Evolutionary conservation across 768 basidiomycete species (phyloP), one percentile per base, ranked within the genome.

Genomic region (Leccinum longicurvipes): DNA sequence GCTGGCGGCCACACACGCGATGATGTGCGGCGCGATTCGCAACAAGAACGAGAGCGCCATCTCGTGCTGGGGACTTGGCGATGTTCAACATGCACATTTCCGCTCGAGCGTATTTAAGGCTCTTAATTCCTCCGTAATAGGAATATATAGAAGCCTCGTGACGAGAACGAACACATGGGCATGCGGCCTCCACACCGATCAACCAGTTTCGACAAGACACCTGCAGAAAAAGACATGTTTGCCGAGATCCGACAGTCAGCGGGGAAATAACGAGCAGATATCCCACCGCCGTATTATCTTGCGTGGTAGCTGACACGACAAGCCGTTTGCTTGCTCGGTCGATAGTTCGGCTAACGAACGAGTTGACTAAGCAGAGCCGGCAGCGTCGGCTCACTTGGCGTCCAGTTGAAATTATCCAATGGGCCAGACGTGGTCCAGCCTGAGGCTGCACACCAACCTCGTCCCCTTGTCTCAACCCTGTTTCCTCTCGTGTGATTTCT

Each of bases 31-130:
- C 15, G 27, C 51, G 11, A 41, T 46, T 0, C 69, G 48, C 25
- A 70, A 50, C 31, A 69, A 48, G 15, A 59, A 54, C 19, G 47
- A 58, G 41, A 66, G 24, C 19, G 25, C 57, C 70, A 69, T 72
- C 60, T 52, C 36, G 32, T 23, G n/a, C n/a, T n/a, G n/a, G n/a
- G n/a, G n/a, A n/a, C n/a, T n/a, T n/a, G n/a, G n/a, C n/a, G n/a
- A n/a, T 11, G 6, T 21, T 49, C 11, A 6, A 51, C 36, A 7
- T 21, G 28, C 27, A 19, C 27, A 27, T 19, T 21, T 14, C 8
- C 24, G 17, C 25, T 27, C 11, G 0, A 4, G 23, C 14, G 27
- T 52, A 52, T 62, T 58, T 62, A 61, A 51, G 28, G 44, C 28
- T 50, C 14, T 3, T 1, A 21, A 32, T 2, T 2, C 15, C 23